Percentiles rank a stretch among this genome's conserved stretches.
These are phyloP conservation scores for Lophiotrema nucula DNA, from an alignment of 495 filamentous ascomycete species.

Conservation along the genomic window DNA sequence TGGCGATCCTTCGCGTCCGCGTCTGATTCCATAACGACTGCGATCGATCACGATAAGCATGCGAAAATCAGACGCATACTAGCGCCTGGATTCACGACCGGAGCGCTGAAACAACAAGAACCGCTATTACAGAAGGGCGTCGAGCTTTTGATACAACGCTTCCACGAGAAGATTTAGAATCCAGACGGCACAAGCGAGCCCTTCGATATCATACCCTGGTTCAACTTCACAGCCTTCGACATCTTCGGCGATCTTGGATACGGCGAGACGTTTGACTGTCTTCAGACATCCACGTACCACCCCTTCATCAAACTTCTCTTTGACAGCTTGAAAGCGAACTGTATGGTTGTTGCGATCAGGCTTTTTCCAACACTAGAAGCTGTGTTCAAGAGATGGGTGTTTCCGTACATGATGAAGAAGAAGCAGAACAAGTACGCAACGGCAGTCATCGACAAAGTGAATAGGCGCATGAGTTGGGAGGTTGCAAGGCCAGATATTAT, in stretches of 20 bases:
- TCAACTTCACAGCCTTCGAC: background rate
- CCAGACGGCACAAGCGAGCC: background rate
- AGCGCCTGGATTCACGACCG: background rate
- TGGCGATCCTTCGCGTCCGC: background rate
- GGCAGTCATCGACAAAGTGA: background rate
- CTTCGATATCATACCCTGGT: background rate
- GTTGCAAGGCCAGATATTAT: background rate
- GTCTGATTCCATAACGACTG: background rate
- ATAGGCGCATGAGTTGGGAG: background rate
- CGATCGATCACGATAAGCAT: background rate
- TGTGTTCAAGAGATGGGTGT: too few species aligned
- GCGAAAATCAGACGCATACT: background rate
- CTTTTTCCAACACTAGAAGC: background rate
- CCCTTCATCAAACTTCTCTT: background rate
- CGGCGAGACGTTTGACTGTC: background rate
- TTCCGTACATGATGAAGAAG: background rate
- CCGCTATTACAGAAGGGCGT: background rate
- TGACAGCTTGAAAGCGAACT: too few species aligned
- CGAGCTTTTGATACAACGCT: background rate
- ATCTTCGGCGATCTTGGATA: background rate
- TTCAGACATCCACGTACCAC: background rate
- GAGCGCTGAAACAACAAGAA: background rate
- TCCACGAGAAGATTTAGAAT: background rate
- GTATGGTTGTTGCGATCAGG: too few species aligned
- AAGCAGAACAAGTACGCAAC: background rate